These are phyloP conservation scores for Cinnamomum micranthum DNA, from an alignment of 164 flowering plant genomes.

Conservation along the genomic window DNA sequence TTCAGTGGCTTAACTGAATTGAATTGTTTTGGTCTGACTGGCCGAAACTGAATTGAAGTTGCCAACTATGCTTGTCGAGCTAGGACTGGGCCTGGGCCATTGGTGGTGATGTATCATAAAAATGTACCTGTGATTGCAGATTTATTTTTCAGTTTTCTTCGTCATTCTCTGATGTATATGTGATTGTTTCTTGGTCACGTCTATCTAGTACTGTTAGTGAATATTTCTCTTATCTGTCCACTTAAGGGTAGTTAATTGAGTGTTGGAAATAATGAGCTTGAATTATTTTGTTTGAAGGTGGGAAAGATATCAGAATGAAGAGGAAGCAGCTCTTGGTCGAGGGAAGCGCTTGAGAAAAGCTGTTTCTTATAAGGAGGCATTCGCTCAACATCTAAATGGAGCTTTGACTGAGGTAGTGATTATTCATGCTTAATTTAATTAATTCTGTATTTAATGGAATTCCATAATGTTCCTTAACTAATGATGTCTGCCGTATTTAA, in stretches of 20 bases:
- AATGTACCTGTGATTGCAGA: too few relatives aligned
- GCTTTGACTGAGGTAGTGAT: constrained; percentile 59
- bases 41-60: too few relatives aligned
- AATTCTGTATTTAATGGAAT: neutral
- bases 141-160: too few relatives aligned
- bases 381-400: constrained; percentile 62
- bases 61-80: too few relatives aligned
- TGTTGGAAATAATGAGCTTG: neutral
- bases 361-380: constrained; percentile 88
- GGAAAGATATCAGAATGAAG: constrained; percentile 92
- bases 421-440: neutral
- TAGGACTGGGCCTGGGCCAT: too few relatives aligned
- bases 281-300: constrained; percentile 46
- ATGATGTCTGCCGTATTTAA: neutral
- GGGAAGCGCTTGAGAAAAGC: constrained; percentile 95
- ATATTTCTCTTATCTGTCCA: too few relatives aligned
- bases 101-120: too few relatives aligned
- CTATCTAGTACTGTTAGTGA: too few relatives aligned
- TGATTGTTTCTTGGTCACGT: too few relatives aligned
- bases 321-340: constrained; percentile 98
- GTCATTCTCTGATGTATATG: too few relatives aligned
- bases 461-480: neutral
- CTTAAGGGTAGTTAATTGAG: neutral
- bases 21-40: too few relatives aligned
- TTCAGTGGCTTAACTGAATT: too few relatives aligned